Percentiles rank a stretch among this genome's conserved stretches.
Conservation (phyloP, 2,329 filamentous ascomycete genomes). For the Botrytis galanthina region DNA sequence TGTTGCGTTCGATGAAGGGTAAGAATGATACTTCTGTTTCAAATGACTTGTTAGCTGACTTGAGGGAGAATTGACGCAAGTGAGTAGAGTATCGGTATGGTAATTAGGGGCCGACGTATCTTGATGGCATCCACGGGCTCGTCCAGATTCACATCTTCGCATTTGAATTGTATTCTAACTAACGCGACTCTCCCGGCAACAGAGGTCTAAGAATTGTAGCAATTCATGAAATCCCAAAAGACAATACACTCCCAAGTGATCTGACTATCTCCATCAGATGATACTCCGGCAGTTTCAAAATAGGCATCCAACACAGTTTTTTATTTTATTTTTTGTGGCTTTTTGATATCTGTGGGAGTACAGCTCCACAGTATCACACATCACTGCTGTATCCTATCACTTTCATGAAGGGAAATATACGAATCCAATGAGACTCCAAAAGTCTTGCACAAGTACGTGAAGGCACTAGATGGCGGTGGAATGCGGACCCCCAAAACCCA, state of each 20-base stretch:
- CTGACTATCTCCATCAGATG: neutral
- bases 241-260: neutral
- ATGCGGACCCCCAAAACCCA: neutral
- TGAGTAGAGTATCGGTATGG: neutral
- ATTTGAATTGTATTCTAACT: neutral
- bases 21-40: neutral
- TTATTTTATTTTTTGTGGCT: neutral
- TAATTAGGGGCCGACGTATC: neutral
- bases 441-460: neutral
- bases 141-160: neutral
- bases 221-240: neutral
- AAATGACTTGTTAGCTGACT: neutral
- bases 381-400: neutral
- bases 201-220: neutral
- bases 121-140: neutral
- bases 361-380: neutral
- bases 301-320: neutral
- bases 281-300: neutral
- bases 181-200: neutral
- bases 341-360: neutral
- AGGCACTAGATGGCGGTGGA: neutral
- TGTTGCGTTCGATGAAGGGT: neutral
- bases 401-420: neutral
- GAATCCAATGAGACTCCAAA: neutral
- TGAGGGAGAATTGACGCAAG: neutral